Evolutionary conservation across 805 yeast genomes (phyloP).

Genomic region (Lachancea lanzarotensis): DNA sequence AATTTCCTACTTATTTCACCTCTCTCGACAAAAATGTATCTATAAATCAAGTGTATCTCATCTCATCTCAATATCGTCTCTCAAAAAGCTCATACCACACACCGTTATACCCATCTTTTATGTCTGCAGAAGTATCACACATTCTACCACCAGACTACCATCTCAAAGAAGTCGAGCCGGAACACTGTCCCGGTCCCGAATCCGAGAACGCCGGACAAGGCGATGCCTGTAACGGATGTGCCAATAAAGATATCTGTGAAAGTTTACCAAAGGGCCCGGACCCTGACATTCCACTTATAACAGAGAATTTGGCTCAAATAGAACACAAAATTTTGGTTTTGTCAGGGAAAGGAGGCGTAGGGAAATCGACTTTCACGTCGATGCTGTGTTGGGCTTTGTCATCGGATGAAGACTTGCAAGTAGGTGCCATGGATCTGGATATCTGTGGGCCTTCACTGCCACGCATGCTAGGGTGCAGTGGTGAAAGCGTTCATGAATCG

Average conservation of each 20-base stretch:
- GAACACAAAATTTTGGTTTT: constrained; percentile 79
- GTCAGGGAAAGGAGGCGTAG: constrained; percentile 93
- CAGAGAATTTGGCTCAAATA: constrained; percentile 53
- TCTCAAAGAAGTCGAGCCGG: constrained; percentile 74
- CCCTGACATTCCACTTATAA: constrained; percentile 78
- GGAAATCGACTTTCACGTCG: constrained; percentile 91
- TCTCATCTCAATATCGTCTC: not conserved
- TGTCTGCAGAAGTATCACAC: constrained; percentile 8
- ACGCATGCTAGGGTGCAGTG: constrained; percentile 84
- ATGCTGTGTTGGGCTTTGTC: constrained; percentile 97
- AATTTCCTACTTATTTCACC: too few species aligned
- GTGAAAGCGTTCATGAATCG: constrained; percentile 81
- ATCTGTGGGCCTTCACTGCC: constrained; percentile 98
- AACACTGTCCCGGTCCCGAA: constrained; percentile 98
- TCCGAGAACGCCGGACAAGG: constrained; percentile 89
- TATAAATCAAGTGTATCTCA: not conserved
- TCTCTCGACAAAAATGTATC: too few species aligned
- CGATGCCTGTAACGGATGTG: constrained; percentile 92
- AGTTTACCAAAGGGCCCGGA: constrained; percentile 91
- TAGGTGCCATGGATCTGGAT: constrained; percentile 96
- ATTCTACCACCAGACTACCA: constrained; percentile 25
- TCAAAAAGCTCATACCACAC: too few species aligned
- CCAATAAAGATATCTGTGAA: constrained; percentile 85
- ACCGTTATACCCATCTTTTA: too few species aligned
- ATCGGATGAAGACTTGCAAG: constrained; percentile 69